Conservation (phyloP, 257 asterid species). For the Phtheirospermum japonicum region DNA sequence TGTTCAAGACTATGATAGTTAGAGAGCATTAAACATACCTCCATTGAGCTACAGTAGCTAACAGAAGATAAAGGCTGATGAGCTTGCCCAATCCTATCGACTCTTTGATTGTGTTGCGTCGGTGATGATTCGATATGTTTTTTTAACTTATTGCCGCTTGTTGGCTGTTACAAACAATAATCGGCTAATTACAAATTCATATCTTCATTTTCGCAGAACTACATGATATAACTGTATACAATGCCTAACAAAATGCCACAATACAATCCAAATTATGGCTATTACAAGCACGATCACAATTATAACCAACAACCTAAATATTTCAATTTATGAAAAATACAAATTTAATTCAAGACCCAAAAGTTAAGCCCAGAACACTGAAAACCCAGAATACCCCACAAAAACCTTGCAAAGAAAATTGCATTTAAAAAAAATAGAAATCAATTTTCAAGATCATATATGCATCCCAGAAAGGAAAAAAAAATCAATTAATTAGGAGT, state of each 20-base stretch:
- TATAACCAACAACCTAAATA: not conserved
- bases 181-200: not conserved
- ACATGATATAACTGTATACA: too few species aligned
- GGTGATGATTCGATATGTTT: slow-evolving; percentile 36
- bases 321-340: too few species aligned
- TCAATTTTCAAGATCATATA: not conserved
- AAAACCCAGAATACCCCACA: not conserved
- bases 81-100: slow-evolving; percentile 35
- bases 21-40: slow-evolving; percentile 43
- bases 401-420: not conserved
- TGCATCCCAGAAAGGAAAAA: not conserved
- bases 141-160: slow-evolving; percentile 29
- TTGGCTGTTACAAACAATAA: slow-evolving; percentile 38
- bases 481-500: not conserved
- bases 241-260: too few species aligned
- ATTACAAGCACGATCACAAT: too few species aligned
- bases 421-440: not conserved
- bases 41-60: slow-evolving; percentile 63
- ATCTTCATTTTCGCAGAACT: not conserved
- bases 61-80: slow-evolving; percentile 52
- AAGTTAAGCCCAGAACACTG: not conserved
- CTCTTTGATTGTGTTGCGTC: slow-evolving; percentile 36
- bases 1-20: not conserved
- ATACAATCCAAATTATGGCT: too few species aligned
- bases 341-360: too few species aligned